Conservation (phyloP, 257 asterid species). For the Fraxinus pennsylvanica region DNA sequence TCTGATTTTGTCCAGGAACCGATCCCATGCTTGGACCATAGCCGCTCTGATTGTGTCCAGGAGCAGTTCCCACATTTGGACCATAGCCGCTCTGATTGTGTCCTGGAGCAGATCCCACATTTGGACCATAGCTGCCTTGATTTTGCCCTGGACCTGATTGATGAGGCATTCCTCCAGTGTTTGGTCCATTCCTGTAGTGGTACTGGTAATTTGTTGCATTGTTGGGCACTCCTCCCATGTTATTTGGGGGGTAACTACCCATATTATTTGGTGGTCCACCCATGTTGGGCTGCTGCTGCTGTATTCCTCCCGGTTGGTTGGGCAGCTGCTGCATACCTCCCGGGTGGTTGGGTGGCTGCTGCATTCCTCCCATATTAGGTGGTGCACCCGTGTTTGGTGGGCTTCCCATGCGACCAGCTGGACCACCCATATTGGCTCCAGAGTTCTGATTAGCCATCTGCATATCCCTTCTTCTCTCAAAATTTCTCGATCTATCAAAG, state of each 20-base stretch:
- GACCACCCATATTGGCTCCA: constrained; percentile 35
- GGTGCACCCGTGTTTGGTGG: constrained; percentile 15
- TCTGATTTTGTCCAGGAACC: constrained; percentile 34
- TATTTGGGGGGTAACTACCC: constrained; percentile 30
- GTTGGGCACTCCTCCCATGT: constrained; percentile 32
- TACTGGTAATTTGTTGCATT: constrained; percentile 31
- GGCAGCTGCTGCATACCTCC: constrained; percentile 24
- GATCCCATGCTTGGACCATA: constrained; percentile 17
- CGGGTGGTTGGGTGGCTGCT: constrained; percentile 21
- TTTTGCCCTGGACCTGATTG: constrained; percentile 39
- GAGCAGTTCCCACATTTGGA: constrained; percentile 16
- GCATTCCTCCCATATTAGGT: neutral
- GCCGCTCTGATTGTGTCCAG: constrained; percentile 31
- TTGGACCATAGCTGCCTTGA: constrained; percentile 34
- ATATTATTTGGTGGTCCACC: constrained; percentile 26
- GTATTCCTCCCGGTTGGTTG: neutral
- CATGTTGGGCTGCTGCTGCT: constrained; percentile 24
- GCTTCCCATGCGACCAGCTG: neutral
- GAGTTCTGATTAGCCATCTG: constrained; percentile 34
- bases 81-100: constrained; percentile 26
- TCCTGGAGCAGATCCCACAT: constrained; percentile 29
- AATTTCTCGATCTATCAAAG: constrained; percentile 68
- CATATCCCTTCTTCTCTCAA: constrained; percentile 51
- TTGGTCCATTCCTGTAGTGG: constrained; percentile 32
- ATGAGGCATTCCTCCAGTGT: constrained; percentile 31